Conservation (phyloP, 2,329 filamentous ascomycete species). For the Tolypocladium ophioglossoides region DNA sequence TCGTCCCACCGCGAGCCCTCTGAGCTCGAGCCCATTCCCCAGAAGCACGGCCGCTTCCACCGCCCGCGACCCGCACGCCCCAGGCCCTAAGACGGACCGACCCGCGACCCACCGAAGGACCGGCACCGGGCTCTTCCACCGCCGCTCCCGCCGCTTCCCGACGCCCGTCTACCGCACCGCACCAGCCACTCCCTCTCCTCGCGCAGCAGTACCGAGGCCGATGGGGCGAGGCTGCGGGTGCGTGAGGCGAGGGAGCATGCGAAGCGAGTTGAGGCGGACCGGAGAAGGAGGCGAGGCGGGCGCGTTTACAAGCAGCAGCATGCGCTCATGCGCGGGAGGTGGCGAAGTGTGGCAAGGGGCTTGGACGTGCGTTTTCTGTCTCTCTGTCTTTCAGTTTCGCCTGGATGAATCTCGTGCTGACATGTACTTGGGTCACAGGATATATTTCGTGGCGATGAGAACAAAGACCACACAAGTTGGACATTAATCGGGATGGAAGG, state of each 20-base stretch:
- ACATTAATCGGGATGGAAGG: not conserved
- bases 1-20: constrained; percentile 16
- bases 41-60: constrained; percentile 27
- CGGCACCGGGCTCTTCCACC: constrained; percentile 6
- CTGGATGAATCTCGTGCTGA: not conserved
- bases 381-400: no score
- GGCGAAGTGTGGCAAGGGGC: constrained; percentile 57
- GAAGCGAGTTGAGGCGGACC: constrained; percentile 54
- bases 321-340: constrained; percentile 55
- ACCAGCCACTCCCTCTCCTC: constrained; percentile 8
- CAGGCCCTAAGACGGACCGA: constrained; percentile 3
- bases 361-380: constrained; percentile 16
- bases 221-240: constrained; percentile 46
- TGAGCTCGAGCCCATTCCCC: constrained; percentile 14
- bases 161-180: constrained; percentile 3
- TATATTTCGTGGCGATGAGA: not conserved
- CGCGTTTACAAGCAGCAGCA: constrained; percentile 58
- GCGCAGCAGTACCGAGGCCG: constrained; percentile 7
- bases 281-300: constrained; percentile 50
- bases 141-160: not conserved
- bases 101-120: constrained; percentile 2
- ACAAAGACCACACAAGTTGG: not conserved
- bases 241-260: constrained; percentile 54
- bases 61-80: constrained; percentile 15
- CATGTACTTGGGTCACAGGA: not conserved